A percentile compares a stretch with the other conserved stretches of the same genome.
phyloP scores from a whole-genome alignment of 1,139 yeast species.

The Wickerhamomyces sp. region DNA sequence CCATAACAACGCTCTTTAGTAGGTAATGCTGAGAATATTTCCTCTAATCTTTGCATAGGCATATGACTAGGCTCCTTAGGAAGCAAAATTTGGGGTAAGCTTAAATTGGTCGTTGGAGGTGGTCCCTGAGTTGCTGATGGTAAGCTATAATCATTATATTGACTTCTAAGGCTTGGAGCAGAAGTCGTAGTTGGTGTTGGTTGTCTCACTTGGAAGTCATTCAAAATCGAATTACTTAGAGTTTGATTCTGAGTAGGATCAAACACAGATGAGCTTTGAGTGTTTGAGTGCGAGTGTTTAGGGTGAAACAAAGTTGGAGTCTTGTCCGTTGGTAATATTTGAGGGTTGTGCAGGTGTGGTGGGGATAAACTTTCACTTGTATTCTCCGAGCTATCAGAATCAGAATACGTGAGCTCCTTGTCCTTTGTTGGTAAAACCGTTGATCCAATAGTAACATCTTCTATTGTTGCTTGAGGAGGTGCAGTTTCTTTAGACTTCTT shows the following conservation, averaged over 20 bases:
- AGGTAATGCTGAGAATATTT: conserved; percentile 28
- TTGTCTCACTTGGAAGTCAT: conserved; percentile 19
- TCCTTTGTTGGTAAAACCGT: conserved; percentile 8
- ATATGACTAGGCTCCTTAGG: conserved; percentile 20
- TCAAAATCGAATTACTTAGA: conserved; percentile 15
- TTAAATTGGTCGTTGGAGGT: conserved; percentile 14
- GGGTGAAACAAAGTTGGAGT: conserved; percentile 1
- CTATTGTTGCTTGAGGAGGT: too few species aligned
- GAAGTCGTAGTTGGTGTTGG: conserved; percentile 11
- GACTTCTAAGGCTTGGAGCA: conserved; percentile 9
- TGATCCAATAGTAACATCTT: neutral
- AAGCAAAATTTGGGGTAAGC: conserved; percentile 20
- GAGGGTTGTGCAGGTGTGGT: conserved; percentile 23
- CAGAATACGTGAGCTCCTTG: conserved; percentile 18
- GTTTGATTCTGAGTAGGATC: conserved; percentile 4
- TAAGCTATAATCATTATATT: conserved; percentile 13
- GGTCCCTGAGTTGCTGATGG: conserved; percentile 11
- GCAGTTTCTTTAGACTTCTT: neutral
- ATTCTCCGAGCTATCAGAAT: conserved; percentile 22
- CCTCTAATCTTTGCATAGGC: conserved; percentile 19
- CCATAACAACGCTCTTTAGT: conserved; percentile 45
- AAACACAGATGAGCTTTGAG: too few species aligned
- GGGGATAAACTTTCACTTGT: conserved; percentile 22
- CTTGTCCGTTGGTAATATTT: conserved; percentile 20
- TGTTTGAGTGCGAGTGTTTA: neutral